phyloP scores from a whole-genome alignment of 768 basidiomycete species.

The Tylopilus plumbeoviolaceoides region DNA sequence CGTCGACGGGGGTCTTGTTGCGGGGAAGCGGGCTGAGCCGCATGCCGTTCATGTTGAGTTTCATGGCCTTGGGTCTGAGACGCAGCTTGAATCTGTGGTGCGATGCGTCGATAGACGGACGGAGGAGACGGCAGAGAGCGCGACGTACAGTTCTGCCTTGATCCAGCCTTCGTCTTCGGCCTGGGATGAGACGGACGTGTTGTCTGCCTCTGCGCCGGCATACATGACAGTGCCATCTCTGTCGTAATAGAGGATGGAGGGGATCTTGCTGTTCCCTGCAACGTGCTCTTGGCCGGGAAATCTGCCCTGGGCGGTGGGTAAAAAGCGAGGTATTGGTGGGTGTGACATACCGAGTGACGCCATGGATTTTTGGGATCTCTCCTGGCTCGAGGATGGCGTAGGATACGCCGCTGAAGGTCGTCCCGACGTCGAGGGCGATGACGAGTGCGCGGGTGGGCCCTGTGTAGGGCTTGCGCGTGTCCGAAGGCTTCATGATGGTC shows the following conservation, averaged over 20 bases:
- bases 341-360: constrained; percentile 63
- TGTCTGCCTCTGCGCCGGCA: constrained; percentile 77
- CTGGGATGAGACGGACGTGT: constrained; percentile 48
- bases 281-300: constrained; percentile 86
- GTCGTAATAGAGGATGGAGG: constrained; percentile 74
- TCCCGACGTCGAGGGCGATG: constrained; percentile 78
- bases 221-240: constrained; percentile 59
- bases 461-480: constrained; percentile 70
- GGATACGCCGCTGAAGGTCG: constrained; percentile 80
- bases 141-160: constrained; percentile 66
- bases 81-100: constrained; percentile 70
- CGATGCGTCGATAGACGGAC: background rate
- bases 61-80: constrained; percentile 72
- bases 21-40: constrained; percentile 63
- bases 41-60: constrained; percentile 82
- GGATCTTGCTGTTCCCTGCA: constrained; percentile 81
- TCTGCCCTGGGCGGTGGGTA: constrained; percentile 35
- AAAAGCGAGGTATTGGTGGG: background rate
- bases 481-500: constrained; percentile 47
- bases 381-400: constrained; percentile 81
- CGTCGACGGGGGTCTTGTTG: constrained; percentile 65
- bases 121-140: background rate
- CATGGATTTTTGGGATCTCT: constrained; percentile 76
- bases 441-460: constrained; percentile 63
- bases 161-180: constrained; percentile 79